Conservation (phyloP, 306 rosid genomes). For the Fragaria vesca region DNA sequence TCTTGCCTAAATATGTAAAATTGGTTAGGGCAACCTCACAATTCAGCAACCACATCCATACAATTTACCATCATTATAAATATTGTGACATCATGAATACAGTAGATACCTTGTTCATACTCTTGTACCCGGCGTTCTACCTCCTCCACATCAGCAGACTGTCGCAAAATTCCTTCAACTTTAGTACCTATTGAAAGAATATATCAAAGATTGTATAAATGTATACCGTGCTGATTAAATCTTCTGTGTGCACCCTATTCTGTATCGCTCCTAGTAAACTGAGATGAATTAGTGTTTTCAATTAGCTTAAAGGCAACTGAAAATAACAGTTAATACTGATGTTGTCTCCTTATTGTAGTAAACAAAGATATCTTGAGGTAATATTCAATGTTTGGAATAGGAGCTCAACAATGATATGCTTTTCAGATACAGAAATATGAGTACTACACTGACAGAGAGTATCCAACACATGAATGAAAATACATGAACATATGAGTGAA, state of each 20-base stretch:
- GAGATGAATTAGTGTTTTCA: not conserved
- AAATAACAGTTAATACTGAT: conserved; percentile 1
- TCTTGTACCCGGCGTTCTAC: conserved; percentile 95
- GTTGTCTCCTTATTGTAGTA: not conserved
- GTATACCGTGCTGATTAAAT: not conserved
- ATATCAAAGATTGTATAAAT: not conserved
- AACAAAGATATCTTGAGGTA: not conserved
- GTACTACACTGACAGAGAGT: not conserved
- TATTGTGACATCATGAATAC: conserved; percentile 25
- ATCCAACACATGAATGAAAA: not conserved
- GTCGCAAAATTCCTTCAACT: conserved; percentile 92
- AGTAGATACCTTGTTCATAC: conserved; percentile 83
- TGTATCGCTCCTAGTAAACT: not conserved
- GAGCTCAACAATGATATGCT: not conserved
- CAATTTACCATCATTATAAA: conserved; percentile 1
- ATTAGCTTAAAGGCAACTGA: not conserved
- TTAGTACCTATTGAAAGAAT: conserved; percentile 54
- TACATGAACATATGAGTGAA: not conserved
- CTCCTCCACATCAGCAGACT: conserved; percentile 98
- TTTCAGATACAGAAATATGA: not conserved
- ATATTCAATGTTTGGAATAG: not conserved
- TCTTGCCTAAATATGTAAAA: conserved; percentile 62
- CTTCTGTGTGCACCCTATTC: not conserved
- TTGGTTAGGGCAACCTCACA: conserved; percentile 23
- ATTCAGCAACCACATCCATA: conserved; percentile 12